Conservation (phyloP, 176 grass and related monocot genomes). For the Hsuehochloa calcarea region DNA sequence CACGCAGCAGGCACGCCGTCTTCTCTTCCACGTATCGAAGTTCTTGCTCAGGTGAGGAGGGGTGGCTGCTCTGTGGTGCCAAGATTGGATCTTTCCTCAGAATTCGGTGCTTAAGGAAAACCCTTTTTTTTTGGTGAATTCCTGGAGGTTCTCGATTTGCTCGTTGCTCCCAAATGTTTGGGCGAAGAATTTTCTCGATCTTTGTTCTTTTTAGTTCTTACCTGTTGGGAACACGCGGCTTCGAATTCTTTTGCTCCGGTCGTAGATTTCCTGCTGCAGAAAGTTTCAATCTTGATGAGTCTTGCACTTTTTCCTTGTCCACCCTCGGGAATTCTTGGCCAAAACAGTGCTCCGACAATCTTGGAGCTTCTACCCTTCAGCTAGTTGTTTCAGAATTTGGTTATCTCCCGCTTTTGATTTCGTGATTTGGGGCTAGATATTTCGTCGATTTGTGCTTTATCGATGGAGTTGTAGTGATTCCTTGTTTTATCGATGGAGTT, state of each 20-base stretch:
- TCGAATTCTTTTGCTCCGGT: background rate
- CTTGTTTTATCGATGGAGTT: background rate
- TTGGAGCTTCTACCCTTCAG: conserved; percentile 6
- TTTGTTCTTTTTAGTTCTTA: background rate
- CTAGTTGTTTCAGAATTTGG: background rate
- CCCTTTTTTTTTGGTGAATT: background rate
- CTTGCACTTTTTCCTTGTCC: background rate
- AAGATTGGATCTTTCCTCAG: background rate
- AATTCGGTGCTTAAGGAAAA: background rate
- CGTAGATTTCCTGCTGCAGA: background rate
- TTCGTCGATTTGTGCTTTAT: background rate
- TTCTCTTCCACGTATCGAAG: background rate
- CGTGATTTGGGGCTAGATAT: background rate
- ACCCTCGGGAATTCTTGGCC: background rate
- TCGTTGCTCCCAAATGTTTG: background rate
- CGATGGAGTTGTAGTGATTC: background rate
- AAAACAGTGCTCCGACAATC: background rate
- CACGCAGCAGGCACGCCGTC: background rate
- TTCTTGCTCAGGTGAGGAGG: conserved; percentile 16
- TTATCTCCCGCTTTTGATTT: background rate
- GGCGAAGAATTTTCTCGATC: background rate
- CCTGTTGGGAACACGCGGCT: background rate
- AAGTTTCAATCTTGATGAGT: background rate
- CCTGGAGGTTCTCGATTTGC: background rate
- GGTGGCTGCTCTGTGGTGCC: background rate